Evolutionary conservation across 306 rosid genomes (phyloP).

Genomic region (Acacia acuminata): DNA sequence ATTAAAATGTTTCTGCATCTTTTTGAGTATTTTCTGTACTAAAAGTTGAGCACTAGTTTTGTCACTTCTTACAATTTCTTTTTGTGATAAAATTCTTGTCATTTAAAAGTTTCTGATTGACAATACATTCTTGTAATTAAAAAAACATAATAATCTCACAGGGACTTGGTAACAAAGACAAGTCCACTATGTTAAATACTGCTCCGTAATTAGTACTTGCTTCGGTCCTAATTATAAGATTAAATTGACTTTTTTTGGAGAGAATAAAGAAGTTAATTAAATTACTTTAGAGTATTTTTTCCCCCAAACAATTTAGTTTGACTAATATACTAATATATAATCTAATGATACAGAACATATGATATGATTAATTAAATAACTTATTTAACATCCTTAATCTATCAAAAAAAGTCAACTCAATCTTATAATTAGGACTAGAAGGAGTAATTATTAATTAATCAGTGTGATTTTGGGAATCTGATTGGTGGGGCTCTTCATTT

Average conservation of each 20-base stretch:
- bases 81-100: background rate
- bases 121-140: background rate
- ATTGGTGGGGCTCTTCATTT: slow-evolving; percentile 4
- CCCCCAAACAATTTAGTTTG: too few relatives aligned
- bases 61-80: background rate
- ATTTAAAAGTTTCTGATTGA: background rate
- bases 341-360: too few relatives aligned
- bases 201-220: background rate
- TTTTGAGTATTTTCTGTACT: background rate
- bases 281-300: too few relatives aligned
- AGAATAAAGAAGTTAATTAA: too few relatives aligned
- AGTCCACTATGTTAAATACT: background rate
- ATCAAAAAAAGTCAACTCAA: too few relatives aligned
- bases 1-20: background rate
- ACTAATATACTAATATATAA: too few relatives aligned
- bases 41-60: background rate
- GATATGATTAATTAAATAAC: too few relatives aligned
- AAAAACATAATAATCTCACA: background rate
- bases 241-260: too few relatives aligned
- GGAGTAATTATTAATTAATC: background rate
- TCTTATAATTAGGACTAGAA: too few relatives aligned
- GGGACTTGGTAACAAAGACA: background rate
- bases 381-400: too few relatives aligned
- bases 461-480: background rate
- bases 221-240: too few relatives aligned